Base-by-base conservation (phyloP, 345 rosid species). In the Arabidopsis suecica region DNA sequence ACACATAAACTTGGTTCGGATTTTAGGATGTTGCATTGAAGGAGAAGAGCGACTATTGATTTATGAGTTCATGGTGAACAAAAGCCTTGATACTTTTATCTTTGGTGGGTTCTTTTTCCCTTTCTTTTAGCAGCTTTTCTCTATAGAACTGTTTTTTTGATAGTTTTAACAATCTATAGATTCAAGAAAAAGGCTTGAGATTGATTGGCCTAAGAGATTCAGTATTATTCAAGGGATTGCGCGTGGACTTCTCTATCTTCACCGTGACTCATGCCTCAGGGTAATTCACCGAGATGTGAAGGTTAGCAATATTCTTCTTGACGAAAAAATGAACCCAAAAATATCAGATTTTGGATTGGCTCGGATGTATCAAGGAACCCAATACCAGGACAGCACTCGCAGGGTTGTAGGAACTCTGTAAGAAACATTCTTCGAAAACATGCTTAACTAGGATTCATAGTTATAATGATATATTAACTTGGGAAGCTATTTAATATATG, bases 1-100 rank as follows among this genome's bases (percentile, higher is more conserved):
- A 40, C 93, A 90, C 58, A 78, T 79, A 40, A 88, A 90, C 69
- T 87, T 88, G 38, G 88, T 85, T 0, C 83, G 72, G 58, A 3
- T 42, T 75, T 80, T 69, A 61, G 79, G 79, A 30, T 76, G 28
- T 12, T 76, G 79, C 49, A 61, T 76, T 13, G 74, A 68, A 60
- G 74, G 79, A 22, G 75, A 76, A 51, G 79, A 76, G 22, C 51
- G 13, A 40, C 55, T 76, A 38, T 47, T 76, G 23, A 61, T 76
- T 41, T 69, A 76, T 61, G 79, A 76, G 57, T 76, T 68, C 28
- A 40, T 89, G 75, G 80, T 79, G 16, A 85, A 89, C 76, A 78
- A 28, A 28, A 28, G 30, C 30, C 30, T 28, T 28, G 30, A 28
- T 28, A 28, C 30, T 28, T 28, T 28, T 61, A 60, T 87, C 40